Conservation (phyloP, 306 rosid species). For the Cicer cuneatum region DNA sequence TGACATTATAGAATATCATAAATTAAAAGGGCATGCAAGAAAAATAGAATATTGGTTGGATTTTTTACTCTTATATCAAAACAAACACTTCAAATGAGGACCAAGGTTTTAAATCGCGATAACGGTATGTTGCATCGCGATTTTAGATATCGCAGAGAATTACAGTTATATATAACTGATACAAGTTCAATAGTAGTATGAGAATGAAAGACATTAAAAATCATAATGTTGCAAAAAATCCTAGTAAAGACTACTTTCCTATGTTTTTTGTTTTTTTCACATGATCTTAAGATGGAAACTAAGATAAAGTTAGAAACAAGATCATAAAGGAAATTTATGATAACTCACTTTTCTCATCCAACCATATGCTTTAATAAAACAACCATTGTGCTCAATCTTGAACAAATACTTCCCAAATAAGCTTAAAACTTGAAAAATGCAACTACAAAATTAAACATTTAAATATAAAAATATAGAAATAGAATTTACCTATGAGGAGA, state of each 20-base stretch:
- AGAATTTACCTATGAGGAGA: conserved; percentile 78
- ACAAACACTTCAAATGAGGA: conserved; percentile 16
- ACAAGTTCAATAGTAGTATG: neutral
- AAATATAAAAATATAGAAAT: neutral
- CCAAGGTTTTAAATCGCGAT: neutral
- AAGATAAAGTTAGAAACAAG: too few species aligned
- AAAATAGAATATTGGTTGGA: conserved; percentile 17
- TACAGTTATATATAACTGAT: neutral
- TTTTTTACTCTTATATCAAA: neutral
- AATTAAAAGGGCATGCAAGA: conserved; percentile 5
- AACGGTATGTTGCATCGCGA: neutral
- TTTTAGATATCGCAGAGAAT: neutral
- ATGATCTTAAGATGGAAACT: neutral
- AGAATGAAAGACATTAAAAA: neutral
- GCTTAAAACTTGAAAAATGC: conserved; percentile 15
- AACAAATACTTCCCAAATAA: neutral
- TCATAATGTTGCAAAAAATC: neutral
- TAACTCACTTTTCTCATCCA: conserved; percentile 18
- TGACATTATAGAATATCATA: neutral
- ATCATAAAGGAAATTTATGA: neutral
- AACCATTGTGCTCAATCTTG: neutral
- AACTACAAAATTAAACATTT: neutral
- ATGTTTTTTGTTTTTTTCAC: neutral
- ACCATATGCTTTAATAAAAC: neutral
- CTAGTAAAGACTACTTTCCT: neutral